Conservation (phyloP, 1,139 yeast genomes). For the Taiozyma sp. region DNA sequence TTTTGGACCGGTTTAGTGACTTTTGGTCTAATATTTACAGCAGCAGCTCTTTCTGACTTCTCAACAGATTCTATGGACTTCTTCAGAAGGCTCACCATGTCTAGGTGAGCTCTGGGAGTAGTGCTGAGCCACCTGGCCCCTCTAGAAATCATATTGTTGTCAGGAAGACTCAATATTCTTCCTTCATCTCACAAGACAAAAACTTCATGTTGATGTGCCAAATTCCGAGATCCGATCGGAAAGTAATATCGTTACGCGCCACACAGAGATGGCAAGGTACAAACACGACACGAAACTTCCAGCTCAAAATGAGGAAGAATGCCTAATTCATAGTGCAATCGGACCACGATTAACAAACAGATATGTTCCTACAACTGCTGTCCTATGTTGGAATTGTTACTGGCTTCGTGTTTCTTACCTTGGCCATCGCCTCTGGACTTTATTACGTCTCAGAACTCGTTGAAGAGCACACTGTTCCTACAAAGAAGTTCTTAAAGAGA, state of each 20-base stretch:
- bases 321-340: not conserved
- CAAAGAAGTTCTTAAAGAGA: constrained; percentile 61
- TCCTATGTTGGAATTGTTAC: constrained; percentile 66
- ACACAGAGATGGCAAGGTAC: not conserved
- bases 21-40: not conserved
- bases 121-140: not conserved
- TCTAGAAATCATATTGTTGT: not conserved
- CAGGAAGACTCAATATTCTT: too few relatives aligned
- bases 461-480: constrained; percentile 87
- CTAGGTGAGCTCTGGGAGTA: not conserved
- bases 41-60: not conserved
- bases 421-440: constrained; percentile 80
- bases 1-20: not conserved
- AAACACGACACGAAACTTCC: not conserved
- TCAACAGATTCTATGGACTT: constrained; percentile 4
- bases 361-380: constrained; percentile 46
- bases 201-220: not conserved
- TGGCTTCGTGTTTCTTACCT: constrained; percentile 70
- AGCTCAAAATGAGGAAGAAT: not conserved
- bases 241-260: not conserved
- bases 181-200: not conserved
- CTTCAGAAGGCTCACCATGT: constrained; percentile 6
- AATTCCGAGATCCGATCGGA: not conserved
- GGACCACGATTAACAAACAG: not conserved
- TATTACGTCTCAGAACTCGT: constrained; percentile 89